Evolutionary conservation across 306 rosid species (phyloP).

Genomic region (Betula pendula): DNA sequence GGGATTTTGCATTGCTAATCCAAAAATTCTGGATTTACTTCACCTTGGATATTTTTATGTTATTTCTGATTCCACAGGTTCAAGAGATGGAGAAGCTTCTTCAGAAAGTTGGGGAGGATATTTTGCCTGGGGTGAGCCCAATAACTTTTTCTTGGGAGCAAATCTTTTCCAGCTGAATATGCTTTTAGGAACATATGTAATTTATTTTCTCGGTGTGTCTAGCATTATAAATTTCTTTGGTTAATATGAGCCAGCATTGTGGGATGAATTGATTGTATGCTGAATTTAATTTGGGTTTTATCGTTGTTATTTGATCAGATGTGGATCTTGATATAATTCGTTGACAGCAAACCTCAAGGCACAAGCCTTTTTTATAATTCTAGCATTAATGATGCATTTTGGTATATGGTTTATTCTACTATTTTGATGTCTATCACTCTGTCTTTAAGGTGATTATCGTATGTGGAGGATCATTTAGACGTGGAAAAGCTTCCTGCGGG

Average conservation of each 20-base stretch:
- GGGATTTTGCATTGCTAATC: conserved; percentile 7
- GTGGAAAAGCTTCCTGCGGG: conserved; percentile 91
- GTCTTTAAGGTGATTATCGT: conserved; percentile 56
- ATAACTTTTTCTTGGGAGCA: conserved; percentile 11
- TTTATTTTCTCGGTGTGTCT: neutral
- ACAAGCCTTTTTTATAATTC: conserved; percentile 9
- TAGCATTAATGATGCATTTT: conserved; percentile 11
- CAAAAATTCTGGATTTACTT: neutral
- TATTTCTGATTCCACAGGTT: conserved; percentile 55
- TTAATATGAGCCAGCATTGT: neutral
- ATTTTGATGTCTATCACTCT: neutral
- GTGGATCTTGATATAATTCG: conserved; percentile 9
- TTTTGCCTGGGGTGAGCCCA: conserved; percentile 77
- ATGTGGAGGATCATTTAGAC: conserved; percentile 95
- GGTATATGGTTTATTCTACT: conserved; percentile 10
- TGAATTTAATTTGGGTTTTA: neutral
- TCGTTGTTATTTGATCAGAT: conserved; percentile 10
- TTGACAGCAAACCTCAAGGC: neutral
- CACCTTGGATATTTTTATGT: conserved; percentile 1
- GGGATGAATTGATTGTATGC: neutral
- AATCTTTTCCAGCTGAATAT: conserved; percentile 3
- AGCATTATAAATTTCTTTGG: neutral
- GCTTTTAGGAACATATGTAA: neutral
- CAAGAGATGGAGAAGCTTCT: conserved; percentile 77
- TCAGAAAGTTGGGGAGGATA: conserved; percentile 67